Percentiles rank a stretch among this genome's conserved stretches.
These are phyloP conservation scores for Rhytidiadelphus loreus DNA, from an alignment of 225 moss, liverwort and hornwort species.

Conservation along the genomic window DNA sequence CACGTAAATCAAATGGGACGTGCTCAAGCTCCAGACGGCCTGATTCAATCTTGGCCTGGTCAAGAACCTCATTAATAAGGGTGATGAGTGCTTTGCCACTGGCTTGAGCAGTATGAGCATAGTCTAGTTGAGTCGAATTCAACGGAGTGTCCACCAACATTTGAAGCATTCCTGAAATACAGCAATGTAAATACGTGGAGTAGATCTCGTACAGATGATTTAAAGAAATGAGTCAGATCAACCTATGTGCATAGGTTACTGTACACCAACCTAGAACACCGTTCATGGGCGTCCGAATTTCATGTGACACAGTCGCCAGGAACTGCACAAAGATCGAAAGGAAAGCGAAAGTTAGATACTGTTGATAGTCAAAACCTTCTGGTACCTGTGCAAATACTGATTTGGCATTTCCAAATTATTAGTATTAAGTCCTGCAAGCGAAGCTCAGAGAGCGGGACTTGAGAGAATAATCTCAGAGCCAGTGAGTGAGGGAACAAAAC, in stretches of 20 bases:
- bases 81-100: conserved; percentile 73
- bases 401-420: not conserved
- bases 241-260: not conserved
- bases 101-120: conserved; percentile 57
- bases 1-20: conserved; percentile 54
- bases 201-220: not conserved
- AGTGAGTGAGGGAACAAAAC: not conserved
- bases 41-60: conserved; percentile 68
- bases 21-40: conserved; percentile 62
- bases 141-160: conserved; percentile 63
- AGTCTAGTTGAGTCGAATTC: conserved; percentile 48
- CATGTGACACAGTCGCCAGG: conserved; percentile 60
- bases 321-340: conserved; percentile 30
- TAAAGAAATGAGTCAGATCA: not conserved
- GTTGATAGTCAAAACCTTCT: not conserved
- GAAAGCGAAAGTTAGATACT: not conserved
- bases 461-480: not conserved
- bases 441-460: not conserved
- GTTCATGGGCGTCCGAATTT: conserved; percentile 67
- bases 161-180: conserved; percentile 56
- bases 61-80: conserved; percentile 61
- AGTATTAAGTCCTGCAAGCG: not conserved
- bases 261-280: conserved; percentile 50
- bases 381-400: not conserved
- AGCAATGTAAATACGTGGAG: not conserved